A percentile compares a stretch with the other conserved stretches of the same genome.
Evolutionary conservation across 306 rosid species (phyloP).

Genomic region (Alnus rubra): DNA sequence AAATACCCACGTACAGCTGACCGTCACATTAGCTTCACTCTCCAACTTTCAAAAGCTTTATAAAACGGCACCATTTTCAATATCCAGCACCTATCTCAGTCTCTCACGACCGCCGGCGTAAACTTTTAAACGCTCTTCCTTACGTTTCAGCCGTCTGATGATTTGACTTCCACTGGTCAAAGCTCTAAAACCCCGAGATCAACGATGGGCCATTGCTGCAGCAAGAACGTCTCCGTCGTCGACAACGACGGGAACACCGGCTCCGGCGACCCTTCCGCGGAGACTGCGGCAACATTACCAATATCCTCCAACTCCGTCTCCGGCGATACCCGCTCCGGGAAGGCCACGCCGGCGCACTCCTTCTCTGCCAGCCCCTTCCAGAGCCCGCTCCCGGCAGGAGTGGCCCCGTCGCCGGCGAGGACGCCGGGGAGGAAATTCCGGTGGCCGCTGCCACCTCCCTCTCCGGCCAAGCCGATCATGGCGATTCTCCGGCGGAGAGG

Average conservation of each 20-base stretch:
- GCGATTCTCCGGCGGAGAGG: slow-evolving; percentile 61
- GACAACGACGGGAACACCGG: slow-evolving; percentile 36
- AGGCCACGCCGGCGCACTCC: slow-evolving; percentile 59
- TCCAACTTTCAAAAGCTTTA: slow-evolving; percentile 24
- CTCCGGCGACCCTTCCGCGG: slow-evolving; percentile 32
- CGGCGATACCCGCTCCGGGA: slow-evolving; percentile 46
- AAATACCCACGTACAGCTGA: slow-evolving; percentile 36
- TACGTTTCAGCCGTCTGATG: slow-evolving; percentile 30
- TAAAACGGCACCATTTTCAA: slow-evolving; percentile 14
- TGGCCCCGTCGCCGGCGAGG: slow-evolving; percentile 88
- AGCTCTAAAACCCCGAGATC: background rate
- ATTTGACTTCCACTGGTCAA: slow-evolving; percentile 44
- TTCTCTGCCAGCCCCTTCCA: slow-evolving; percentile 63
- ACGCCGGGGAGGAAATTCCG: slow-evolving; percentile 79
- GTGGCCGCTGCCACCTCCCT: slow-evolving; percentile 95
- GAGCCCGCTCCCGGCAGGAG: slow-evolving; percentile 80
- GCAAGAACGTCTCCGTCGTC: slow-evolving; percentile 59
- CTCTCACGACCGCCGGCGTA: slow-evolving; percentile 10
- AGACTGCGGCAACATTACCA: slow-evolving; percentile 20
- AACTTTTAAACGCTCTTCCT: slow-evolving; percentile 33
- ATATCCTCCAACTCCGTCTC: slow-evolving; percentile 22
- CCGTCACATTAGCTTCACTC: slow-evolving; percentile 35
- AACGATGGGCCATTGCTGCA: slow-evolving; percentile 87
- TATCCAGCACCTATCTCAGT: slow-evolving; percentile 2
- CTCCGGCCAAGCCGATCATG: slow-evolving; percentile 98